These are phyloP conservation scores for Huiozyma sinensis DNA, from an alignment of 805 yeast genomes.

Conservation along the genomic window DNA sequence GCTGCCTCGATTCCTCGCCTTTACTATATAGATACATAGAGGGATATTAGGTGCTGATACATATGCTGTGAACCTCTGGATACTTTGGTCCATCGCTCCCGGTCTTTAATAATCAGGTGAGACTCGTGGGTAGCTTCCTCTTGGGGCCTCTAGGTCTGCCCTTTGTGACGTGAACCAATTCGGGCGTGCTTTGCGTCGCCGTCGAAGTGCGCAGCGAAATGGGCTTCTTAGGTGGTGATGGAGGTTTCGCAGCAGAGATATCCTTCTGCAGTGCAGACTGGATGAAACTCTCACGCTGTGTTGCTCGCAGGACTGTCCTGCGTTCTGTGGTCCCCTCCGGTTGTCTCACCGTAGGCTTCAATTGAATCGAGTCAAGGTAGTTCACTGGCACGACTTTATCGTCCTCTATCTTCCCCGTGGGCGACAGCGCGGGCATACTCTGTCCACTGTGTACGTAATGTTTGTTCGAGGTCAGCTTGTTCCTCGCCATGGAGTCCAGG, in stretches of 20 bases:
- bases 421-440: not conserved
- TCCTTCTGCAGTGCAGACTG: slow-evolving; percentile 12
- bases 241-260: slow-evolving; percentile 1
- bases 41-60: not conserved
- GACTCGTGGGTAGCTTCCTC: slow-evolving; percentile 27
- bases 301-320: not conserved
- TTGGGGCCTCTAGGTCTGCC: slow-evolving; percentile 30
- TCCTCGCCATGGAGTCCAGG: slow-evolving; percentile 12
- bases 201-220: not conserved
- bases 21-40: not conserved
- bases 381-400: too few relatives aligned
- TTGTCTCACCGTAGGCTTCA: not conserved
- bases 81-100: too few relatives aligned
- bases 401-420: not conserved
- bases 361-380: not conserved
- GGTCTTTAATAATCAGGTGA: too few relatives aligned
- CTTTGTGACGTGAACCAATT: slow-evolving; percentile 24
- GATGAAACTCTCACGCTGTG: slow-evolving; percentile 11
- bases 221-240: slow-evolving; percentile 11
- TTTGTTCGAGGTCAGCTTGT: slow-evolving; percentile 5
- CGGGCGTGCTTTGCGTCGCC: not conserved
- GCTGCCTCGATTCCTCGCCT: not conserved
- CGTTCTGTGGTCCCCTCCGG: not conserved
- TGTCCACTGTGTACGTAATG: not conserved
- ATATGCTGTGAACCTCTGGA: too few relatives aligned